Percentiles rank a stretch among this genome's conserved stretches.
Conservation (phyloP, 129 eudicot species). For the Pulicaria dysenterica region DNA sequence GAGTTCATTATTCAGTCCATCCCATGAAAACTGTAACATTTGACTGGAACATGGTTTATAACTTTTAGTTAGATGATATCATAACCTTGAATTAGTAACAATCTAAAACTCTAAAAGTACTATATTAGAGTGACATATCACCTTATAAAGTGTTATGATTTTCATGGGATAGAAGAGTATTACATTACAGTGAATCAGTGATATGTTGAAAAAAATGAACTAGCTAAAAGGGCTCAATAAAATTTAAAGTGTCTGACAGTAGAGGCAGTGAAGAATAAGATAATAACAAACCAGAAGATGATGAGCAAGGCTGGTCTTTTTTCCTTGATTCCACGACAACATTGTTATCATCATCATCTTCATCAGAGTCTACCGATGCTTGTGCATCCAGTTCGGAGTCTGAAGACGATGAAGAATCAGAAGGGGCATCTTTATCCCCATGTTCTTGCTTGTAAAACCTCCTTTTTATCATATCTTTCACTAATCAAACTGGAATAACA, state of each 20-base stretch:
- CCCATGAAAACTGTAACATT: not conserved
- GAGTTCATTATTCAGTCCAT: not conserved
- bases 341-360: slow-evolving; percentile 40
- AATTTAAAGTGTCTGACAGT: not conserved
- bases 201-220: not conserved
- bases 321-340: slow-evolving; percentile 42
- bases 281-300: slow-evolving; percentile 63
- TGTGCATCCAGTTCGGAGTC: slow-evolving; percentile 73
- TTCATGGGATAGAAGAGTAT: not conserved
- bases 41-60: not conserved
- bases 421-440: slow-evolving; percentile 69
- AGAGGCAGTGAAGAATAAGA: not conserved
- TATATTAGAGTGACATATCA: not conserved
- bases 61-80: not conserved
- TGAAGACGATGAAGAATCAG: slow-evolving; percentile 71
- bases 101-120: not conserved
- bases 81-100: not conserved
- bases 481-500: slow-evolving; percentile 21
- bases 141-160: not conserved
- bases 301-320: slow-evolving; percentile 35
- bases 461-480: slow-evolving; percentile 72
- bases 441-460: slow-evolving; percentile 83
- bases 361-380: slow-evolving; percentile 50
- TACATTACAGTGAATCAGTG: not conserved
- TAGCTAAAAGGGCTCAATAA: not conserved